These are phyloP conservation scores for Luffa aegyptiaca DNA, from an alignment of 306 rosid species.

Conservation along the genomic window DNA sequence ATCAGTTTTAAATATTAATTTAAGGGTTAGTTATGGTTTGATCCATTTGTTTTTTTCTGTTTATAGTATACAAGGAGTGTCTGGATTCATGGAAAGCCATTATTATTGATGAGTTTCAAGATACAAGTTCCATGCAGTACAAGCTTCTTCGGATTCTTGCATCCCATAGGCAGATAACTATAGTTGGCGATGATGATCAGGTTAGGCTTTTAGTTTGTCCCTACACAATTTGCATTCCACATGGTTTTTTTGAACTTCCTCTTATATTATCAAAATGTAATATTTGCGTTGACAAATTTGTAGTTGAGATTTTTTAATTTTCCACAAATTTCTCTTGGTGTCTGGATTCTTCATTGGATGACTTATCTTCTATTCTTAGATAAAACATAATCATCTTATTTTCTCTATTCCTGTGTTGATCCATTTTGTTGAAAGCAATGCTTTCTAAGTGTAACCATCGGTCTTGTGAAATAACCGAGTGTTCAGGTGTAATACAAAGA, in stretches of 20 bases:
- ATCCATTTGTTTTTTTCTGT: slow-evolving; percentile 9
- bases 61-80: slow-evolving; percentile 63
- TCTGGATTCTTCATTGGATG: neutral
- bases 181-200: slow-evolving; percentile 98
- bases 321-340: neutral
- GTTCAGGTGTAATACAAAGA: neutral
- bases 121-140: slow-evolving; percentile 93
- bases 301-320: neutral
- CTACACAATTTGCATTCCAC: neutral
- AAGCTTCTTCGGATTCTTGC: slow-evolving; percentile 59
- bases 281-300: neutral
- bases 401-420: neutral
- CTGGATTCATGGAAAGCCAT: slow-evolving; percentile 74
- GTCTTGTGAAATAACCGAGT: neutral
- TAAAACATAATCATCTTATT: neutral
- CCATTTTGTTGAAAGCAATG: neutral
- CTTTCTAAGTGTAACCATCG: neutral
- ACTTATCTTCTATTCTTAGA: neutral
- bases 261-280: neutral
- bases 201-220: slow-evolving; percentile 13
- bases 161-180: slow-evolving; percentile 60
- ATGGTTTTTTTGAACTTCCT: neutral
- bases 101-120: slow-evolving; percentile 95
- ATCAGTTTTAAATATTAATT: slow-evolving; percentile 7
- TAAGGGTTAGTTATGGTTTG: slow-evolving; percentile 23